phyloP scores from a whole-genome alignment of 2,329 filamentous ascomycete genomes.

The Curvularia lunata region DNA sequence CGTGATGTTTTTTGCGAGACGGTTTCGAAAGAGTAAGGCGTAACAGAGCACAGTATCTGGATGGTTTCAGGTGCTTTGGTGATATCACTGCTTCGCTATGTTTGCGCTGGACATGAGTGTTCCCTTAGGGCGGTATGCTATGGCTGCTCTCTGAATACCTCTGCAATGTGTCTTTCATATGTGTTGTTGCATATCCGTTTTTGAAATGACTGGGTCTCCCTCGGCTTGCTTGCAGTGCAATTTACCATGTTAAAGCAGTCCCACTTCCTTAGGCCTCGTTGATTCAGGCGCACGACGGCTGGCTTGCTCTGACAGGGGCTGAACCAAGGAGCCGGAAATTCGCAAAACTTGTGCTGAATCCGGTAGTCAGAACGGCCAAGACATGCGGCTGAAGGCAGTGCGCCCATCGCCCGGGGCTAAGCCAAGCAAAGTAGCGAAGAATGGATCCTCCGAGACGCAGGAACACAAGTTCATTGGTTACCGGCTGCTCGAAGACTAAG shows the following conservation, averaged over 20 bases:
- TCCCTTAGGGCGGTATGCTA: not conserved
- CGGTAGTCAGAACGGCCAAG: constrained; percentile 1
- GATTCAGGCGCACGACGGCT: not conserved
- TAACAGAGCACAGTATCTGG: not conserved
- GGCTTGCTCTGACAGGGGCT: not conserved
- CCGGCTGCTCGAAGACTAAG: not conserved
- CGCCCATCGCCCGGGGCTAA: not conserved
- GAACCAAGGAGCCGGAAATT: not conserved
- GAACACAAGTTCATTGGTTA: not conserved
- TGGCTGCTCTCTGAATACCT: not conserved
- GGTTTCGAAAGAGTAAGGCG: not conserved
- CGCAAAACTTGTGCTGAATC: not conserved
- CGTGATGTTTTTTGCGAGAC: not conserved
- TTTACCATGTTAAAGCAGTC: not conserved
- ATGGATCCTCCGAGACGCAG: not conserved
- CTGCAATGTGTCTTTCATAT: not conserved
- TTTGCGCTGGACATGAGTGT: not conserved
- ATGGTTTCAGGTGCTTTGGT: not conserved
- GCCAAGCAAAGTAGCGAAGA: not conserved
- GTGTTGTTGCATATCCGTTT: not conserved
- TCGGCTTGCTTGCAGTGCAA: not conserved
- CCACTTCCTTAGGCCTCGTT: not conserved
- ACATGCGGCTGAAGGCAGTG: not conserved
- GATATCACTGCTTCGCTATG: not conserved
- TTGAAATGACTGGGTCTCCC: not conserved